Evolutionary conservation across 1,284 basidiomycete genomes (phyloP).

Genomic region (Trametes polyzona): DNA sequence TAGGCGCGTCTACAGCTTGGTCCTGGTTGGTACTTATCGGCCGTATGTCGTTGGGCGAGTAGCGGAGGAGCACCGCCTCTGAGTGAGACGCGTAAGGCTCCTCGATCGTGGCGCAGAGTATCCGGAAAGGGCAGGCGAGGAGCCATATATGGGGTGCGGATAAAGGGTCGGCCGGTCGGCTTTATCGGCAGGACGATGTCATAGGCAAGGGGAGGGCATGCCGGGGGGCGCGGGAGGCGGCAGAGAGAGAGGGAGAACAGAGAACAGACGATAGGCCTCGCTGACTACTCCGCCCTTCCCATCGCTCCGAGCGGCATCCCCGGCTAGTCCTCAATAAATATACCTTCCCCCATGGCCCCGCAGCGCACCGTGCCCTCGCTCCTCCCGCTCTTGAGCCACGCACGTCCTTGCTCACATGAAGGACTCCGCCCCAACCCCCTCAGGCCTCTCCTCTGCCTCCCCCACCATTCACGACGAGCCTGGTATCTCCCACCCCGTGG

Average conservation of each 20-base stretch:
- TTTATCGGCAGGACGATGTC: background rate
- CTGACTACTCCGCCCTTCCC: constrained; percentile 14
- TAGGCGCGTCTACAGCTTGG: background rate
- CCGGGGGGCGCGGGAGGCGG: background rate
- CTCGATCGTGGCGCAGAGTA: background rate
- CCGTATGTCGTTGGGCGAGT: background rate
- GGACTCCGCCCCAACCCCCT: background rate
- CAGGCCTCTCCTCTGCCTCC: constrained; percentile 11
- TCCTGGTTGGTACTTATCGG: background rate
- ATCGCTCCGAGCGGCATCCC: constrained; percentile 1
- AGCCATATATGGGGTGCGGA: background rate
- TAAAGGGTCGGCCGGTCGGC: background rate
- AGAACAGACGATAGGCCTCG: background rate
- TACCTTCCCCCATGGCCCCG: background rate
- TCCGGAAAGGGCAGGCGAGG: background rate
- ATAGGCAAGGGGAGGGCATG: background rate
- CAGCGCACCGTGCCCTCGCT: background rate
- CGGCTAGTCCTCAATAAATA: constrained; percentile 8
- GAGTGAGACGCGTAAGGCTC: background rate
- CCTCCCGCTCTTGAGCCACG: background rate
- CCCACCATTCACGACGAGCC: constrained; percentile 22
- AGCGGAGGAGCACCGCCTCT: background rate
- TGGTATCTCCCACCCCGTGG: constrained; percentile 10
- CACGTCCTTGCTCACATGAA: background rate
- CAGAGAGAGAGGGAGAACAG: background rate